These are phyloP conservation scores for Salvia miltiorrhiza DNA, from an alignment of 257 asterid species.

Conservation along the genomic window DNA sequence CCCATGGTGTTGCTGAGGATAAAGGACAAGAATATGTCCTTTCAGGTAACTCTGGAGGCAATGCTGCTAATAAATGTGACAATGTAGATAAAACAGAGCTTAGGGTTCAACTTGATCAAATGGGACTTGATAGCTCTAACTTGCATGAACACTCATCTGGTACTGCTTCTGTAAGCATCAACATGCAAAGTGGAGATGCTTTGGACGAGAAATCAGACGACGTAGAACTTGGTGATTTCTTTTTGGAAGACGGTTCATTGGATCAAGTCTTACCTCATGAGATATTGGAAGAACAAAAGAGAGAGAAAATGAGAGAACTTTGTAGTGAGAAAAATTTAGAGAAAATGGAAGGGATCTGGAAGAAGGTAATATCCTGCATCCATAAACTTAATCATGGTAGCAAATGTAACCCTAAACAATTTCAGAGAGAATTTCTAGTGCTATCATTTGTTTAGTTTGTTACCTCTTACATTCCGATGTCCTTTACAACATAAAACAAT, in stretches of 20 bases:
- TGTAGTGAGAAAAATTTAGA: conserved; percentile 57
- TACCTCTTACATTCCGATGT: conserved; percentile 5
- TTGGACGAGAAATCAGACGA: conserved; percentile 56
- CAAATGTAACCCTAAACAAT: conserved; percentile 10
- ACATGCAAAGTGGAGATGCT: conserved; percentile 31
- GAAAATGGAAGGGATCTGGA: conserved; percentile 95
- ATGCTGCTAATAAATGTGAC: conserved; percentile 23
- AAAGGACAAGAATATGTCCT: conserved; percentile 34
- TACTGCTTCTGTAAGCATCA: conserved; percentile 28
- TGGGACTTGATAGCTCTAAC: conserved; percentile 27
- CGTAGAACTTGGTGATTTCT: conserved; percentile 74
- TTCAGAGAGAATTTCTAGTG: conserved; percentile 15
- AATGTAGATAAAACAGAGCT: conserved; percentile 35
- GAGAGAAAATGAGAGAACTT: conserved; percentile 73
- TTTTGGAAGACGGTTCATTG: conserved; percentile 54
- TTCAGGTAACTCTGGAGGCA: conserved; percentile 34
- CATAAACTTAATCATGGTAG: conserved; percentile 10
- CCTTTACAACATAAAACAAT: not conserved
- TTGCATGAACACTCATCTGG: conserved; percentile 27
- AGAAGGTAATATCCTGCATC: conserved; percentile 56
- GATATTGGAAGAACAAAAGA: conserved; percentile 61
- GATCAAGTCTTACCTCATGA: conserved; percentile 45
- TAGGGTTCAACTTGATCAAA: conserved; percentile 39
- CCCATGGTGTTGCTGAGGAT: conserved; percentile 36
- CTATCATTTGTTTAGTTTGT: conserved; percentile 18